Evolutionary conservation across 805 yeast genomes (phyloP), one percentile per base, ranked within the genome.

Genomic region (Metschnikowia vanudenii): DNA sequence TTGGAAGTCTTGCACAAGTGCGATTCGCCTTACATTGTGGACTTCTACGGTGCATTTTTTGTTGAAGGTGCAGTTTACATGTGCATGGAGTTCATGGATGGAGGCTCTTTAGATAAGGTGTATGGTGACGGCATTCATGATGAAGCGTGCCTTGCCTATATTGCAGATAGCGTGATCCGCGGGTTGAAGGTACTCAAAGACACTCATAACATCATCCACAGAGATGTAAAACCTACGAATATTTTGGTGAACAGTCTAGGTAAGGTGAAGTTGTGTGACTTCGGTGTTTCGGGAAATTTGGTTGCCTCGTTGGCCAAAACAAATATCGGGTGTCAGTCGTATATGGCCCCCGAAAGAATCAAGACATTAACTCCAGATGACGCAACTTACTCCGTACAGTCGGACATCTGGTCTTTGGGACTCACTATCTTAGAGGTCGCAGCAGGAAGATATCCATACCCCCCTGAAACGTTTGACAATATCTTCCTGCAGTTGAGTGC

Each of bases 61-160:
- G 89, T 89, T 28, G 99, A 94, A 67, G 97, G 97, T 39, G 96
- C 97, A 0, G 99, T 92, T 22, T 94, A 91, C 68, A 89, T 92
- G 88, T 94, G 98, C 69, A 92, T 92, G 79, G 99, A 92, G 68
- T 88, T 83, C 64, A 92, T 92, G 99, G 95, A 89, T 64, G 97
- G 96, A 39, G 96, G 97, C 0, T 88, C 97, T 0, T 69, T 92
- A 49, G 97, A 92, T 67, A 88, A 86, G 60, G 75, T 91, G 13
- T 92, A 90, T 65, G 85, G 82, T 3, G 63, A 64, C 24, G 76
- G 77, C 3, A 61, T 71, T 13, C 73, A 86, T 28, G 85, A 84
- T 52, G 99, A 92, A 62, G 79, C 82, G 6, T 84, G 85, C 52
- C 71, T 92, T 47, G 96, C 96, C 2, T 81, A 78, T 56, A 84